Evolutionary conservation across 2,329 filamentous ascomycete genomes (phyloP).

Genomic region (Trichoderma pleuroti): DNA sequence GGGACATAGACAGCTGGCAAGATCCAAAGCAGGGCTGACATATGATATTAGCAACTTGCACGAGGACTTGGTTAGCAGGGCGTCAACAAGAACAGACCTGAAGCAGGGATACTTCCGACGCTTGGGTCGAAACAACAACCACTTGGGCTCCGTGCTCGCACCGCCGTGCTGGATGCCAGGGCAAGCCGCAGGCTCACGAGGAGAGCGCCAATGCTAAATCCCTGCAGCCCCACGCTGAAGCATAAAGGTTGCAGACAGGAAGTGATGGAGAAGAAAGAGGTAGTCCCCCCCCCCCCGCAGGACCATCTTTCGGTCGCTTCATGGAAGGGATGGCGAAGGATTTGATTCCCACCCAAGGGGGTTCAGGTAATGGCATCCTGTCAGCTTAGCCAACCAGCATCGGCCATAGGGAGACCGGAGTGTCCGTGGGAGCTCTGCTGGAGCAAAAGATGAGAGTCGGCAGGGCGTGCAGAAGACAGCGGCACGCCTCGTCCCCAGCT

Average conservation of each 20-base stretch:
- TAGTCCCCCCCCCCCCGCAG: background rate
- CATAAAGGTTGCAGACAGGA: constrained; percentile 1
- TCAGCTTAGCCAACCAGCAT: constrained; percentile 18
- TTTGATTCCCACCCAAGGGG: constrained; percentile 26
- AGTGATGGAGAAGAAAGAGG: background rate
- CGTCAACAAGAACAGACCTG: constrained; percentile 4
- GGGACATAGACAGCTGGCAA: background rate
- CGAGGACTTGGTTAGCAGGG: constrained; percentile 1
- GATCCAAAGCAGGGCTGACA: constrained; percentile 1
- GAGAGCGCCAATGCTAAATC: constrained; percentile 6
- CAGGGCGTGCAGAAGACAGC: background rate
- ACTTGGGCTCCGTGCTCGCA: constrained; percentile 19
- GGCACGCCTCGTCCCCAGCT: background rate
- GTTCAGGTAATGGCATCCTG: constrained; percentile 22
- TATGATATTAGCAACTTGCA: background rate
- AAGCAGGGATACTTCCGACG: constrained; percentile 6
- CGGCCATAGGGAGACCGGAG: constrained; percentile 8
- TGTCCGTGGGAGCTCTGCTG: constrained; percentile 7
- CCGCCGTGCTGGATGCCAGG: constrained; percentile 22
- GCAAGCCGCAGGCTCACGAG: constrained; percentile 13
- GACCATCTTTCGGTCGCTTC: constrained; percentile 6
- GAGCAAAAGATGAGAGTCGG: background rate
- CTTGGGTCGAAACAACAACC: constrained; percentile 16
- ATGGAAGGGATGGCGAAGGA: constrained; percentile 33
- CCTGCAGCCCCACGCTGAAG: constrained; percentile 3